Evolutionary conservation across 306 rosid genomes (phyloP).

Genomic region (Citrullus mucosospermus): DNA sequence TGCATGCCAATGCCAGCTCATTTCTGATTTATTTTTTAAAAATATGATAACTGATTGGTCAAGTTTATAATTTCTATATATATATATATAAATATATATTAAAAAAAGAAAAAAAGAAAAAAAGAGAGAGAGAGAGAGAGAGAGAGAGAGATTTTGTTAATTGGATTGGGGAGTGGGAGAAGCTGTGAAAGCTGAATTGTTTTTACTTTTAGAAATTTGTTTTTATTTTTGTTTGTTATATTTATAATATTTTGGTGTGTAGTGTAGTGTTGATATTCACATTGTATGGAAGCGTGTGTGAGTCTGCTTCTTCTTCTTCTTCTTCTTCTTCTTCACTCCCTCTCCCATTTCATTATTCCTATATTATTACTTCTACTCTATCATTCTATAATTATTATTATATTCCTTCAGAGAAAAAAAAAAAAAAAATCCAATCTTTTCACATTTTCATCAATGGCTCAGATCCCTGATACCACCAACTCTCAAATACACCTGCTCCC

Average conservation of each 20-base stretch:
- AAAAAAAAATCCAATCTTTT: background rate
- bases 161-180: background rate
- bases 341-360: background rate
- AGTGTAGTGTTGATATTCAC: background rate
- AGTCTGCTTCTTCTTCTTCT: background rate
- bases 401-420: background rate
- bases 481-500: background rate
- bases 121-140: too few relatives aligned
- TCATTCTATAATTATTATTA: background rate
- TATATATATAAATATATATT: too few relatives aligned
- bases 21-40: background rate
- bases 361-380: background rate
- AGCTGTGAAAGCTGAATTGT: background rate
- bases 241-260: too few relatives aligned
- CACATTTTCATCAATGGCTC: background rate
- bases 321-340: background rate
- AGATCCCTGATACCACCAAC: background rate
- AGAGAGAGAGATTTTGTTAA: background rate
- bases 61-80: background rate
- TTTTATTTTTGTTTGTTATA: background rate
- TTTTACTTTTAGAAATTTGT: background rate
- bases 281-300: background rate
- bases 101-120: too few relatives aligned
- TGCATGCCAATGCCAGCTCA: slow-evolving; percentile 2
- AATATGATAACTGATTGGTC: background rate